Conservation (phyloP, 1,284 basidiomycete species). For the Amylostereum areolatum region DNA sequence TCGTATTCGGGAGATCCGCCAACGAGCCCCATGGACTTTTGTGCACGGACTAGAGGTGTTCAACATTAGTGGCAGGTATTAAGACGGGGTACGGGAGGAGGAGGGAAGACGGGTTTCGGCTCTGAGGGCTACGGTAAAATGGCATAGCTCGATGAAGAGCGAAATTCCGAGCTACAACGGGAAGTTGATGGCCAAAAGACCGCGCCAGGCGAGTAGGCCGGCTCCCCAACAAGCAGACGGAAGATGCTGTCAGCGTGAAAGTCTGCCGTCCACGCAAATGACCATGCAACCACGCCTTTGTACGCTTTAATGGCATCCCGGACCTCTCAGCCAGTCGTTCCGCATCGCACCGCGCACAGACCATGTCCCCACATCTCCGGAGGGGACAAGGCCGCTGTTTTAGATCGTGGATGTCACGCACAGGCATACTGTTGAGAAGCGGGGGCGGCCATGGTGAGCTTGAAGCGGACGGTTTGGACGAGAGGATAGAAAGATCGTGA, state of each 20-base stretch:
- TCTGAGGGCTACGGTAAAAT: slow-evolving; percentile 2
- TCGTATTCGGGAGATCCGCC: slow-evolving; percentile 76
- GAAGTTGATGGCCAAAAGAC: no score
- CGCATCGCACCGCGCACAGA: slow-evolving; percentile 1
- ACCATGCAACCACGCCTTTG: not conserved
- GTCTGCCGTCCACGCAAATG: not conserved
- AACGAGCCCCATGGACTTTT: slow-evolving; percentile 88
- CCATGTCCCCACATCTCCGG: not conserved
- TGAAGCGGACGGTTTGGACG: slow-evolving; percentile 18
- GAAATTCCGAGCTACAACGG: no score
- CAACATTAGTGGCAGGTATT: slow-evolving; percentile 9
- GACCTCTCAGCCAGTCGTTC: not conserved
- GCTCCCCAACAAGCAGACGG: not conserved
- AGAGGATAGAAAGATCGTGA: slow-evolving; percentile 38
- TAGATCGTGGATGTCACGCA: slow-evolving; percentile 34
- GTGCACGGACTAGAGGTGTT: slow-evolving; percentile 94
- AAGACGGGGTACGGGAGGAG: not conserved
- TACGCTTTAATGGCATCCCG: not conserved
- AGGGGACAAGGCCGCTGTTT: slow-evolving; percentile 7
- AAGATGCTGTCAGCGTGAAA: not conserved
- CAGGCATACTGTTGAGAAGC: slow-evolving; percentile 75
- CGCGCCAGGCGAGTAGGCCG: no score
- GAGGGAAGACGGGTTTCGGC: not conserved
- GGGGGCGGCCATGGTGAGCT: slow-evolving; percentile 50
- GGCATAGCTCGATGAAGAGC: not conserved